Evolutionary conservation across 257 asterid genomes (phyloP).

Genomic region (Penstemon davidsonii): DNA sequence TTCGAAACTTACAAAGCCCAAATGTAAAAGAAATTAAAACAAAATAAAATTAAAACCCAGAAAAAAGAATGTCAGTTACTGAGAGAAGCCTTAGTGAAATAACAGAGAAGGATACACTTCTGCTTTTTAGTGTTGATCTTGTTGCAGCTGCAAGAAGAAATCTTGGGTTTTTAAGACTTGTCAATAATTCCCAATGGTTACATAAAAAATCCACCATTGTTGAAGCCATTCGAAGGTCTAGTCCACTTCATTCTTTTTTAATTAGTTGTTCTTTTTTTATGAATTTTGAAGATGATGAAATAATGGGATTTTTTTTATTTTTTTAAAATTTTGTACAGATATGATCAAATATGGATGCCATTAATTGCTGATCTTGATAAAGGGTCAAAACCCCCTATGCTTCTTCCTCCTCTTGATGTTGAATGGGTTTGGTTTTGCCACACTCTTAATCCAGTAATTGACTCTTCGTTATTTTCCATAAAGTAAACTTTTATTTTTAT

Average conservation of each 20-base stretch:
- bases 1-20: too few species aligned
- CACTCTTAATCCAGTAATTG: slow-evolving; percentile 64
- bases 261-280: slow-evolving; percentile 1
- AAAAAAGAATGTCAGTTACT: slow-evolving; percentile 49
- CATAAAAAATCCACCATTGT: slow-evolving; percentile 48
- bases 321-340: slow-evolving; percentile 44
- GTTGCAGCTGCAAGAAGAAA: slow-evolving; percentile 77
- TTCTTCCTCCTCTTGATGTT: slow-evolving; percentile 91
- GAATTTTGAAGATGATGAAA: not conserved
- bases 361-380: slow-evolving; percentile 60
- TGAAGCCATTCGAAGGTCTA: slow-evolving; percentile 81
- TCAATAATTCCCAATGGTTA: slow-evolving; percentile 63
- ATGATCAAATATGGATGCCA: slow-evolving; percentile 96
- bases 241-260: not conserved
- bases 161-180: slow-evolving; percentile 60
- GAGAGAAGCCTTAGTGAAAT: slow-evolving; percentile 61
- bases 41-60: not conserved
- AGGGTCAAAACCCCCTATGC: slow-evolving; percentile 64
- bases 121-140: slow-evolving; percentile 64
- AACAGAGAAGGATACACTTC: slow-evolving; percentile 48
- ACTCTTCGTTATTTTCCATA: not conserved
- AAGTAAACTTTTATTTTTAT: too few species aligned
- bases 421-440: slow-evolving; percentile 98
- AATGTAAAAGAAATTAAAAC: not conserved
- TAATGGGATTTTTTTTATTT: slow-evolving; percentile 17